Base-by-base conservation (phyloP, 1,284 basidiomycete species). In the Cutaneotrichosporon sp. region DNA sequence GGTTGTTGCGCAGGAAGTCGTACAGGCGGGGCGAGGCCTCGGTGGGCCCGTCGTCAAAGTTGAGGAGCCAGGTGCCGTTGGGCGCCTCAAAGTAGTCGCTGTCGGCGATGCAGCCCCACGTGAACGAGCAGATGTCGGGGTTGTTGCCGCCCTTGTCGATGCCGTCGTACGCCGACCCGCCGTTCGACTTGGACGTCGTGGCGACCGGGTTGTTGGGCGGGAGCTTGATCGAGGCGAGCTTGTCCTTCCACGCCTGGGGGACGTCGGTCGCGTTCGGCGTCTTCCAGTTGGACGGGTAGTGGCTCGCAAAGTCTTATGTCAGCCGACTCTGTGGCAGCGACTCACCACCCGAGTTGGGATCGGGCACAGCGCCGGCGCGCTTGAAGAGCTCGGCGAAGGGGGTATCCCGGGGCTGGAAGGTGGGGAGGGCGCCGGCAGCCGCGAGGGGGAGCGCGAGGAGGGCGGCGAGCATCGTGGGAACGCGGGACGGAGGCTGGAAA, bases 31-130 rank as follows among this genome's bases (percentile, higher is more conserved):
- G 80, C 7, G 81, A 82, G 61, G 79, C 81, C 4, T 79, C 74
- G 7, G 81, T 80, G 13, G 84, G 84, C 27, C 83, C 83, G 66
- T 84, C 83, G 67, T 83, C 83, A 71, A 82, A 83, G 16, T 72
- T 72, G 20, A 78, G 67, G 70, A 76, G 58, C 3, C 22, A 9
- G 22, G 25, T 50, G n/a, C 43, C n/a, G 55, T 47, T 27, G 18
- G 18, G 47, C 6, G 76, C 73, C 4, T 72, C 67, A 56, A 43
- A 62, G 52, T 71, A 68, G 25, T 74, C 61, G 52, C 76, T 77
- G 8, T 61, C 46, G 14, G 60, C 61, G 36, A 65, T 68, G 34
- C 68, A 67, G 63, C 78, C 78, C 27, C 71, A 67, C 45, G 73
- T 73, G 27, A 75, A 77, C 67, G 76, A 77, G 10, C 74, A 76